Evolutionary conservation across 2,329 filamentous ascomycete genomes (phyloP), one percentile per base, ranked within the genome.

Genomic region (Colletotrichum sojae): DNA sequence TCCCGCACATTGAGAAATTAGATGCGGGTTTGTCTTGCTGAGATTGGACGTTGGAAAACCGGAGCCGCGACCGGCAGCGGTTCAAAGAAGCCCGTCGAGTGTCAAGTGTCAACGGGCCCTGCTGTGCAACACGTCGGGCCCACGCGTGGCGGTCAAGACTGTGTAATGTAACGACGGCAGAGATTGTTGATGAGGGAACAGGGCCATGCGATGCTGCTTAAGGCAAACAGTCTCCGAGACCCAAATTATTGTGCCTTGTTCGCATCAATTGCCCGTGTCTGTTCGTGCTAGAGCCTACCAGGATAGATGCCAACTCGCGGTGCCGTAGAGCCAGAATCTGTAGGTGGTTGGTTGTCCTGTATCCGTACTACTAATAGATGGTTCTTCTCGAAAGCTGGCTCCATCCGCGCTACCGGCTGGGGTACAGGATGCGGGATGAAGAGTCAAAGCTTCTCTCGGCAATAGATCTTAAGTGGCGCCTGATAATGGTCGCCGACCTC

Each of bases 151-250:
- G 55, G 52, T 67, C 65, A 58, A 31, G 45, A 53, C 52, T 52
- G 13, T 45, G 60, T 63, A 22, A 67, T 69, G 67, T 45, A 69
- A 67, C 67, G 52, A 52, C 62, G 66, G 66, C 63, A 68, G 54
- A 69, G 15, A 64, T 64, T 59, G 51, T 48, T 45, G 18, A 55
- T 36, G 55, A 16, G 25, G 43, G 57, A 39, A 36, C 20, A 39
- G 13, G 25, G 51, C 62, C 51, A 39, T 4, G 36, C 39, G n/a
- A 49, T 61, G 39, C 62, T 43, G 45, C 51, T 45, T 22, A 39
- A 46, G 62, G 27, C 16, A 54, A 64, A 31, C 46, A 18, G 58
- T 49, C 39, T 54, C 65, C 61, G 61, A 49, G 16, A 15, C 39
- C 15, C 49, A 43, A 15, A 43, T 43, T 43, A 25, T 25, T 25